Evolutionary conservation across 345 rosid genomes (phyloP), one percentile per base, ranked within the genome.

Genomic region (Atalantia buxifolia): DNA sequence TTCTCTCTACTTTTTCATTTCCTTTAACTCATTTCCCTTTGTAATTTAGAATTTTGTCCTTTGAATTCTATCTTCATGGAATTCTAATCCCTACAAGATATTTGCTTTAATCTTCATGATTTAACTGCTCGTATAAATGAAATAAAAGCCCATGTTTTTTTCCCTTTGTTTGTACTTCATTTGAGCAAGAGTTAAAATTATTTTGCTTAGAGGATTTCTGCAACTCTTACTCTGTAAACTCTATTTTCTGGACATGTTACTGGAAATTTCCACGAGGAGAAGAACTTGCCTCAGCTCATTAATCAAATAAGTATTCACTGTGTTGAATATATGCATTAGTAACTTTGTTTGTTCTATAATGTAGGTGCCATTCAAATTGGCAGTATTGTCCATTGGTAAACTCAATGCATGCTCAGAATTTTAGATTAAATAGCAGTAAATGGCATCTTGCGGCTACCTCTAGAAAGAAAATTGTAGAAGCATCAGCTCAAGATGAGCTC

Each of bases 351-450:
- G 28, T 50, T 59, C 36, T 24, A 53, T 53, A 53, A 62, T 70
- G 72, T 87, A 93, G 99, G 81, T 92, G 86, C 85, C 83, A 69
- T 76, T 81, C 84, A 48, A 85, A 82, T 79, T 82, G 81, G 65
- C 81, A 85, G 76, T 76, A 68, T 80, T 53, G 69, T 67, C 85
- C 76, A 9, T 77, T 86, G 36, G 69, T 83, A 56, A 87, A 86
- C 65, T 68, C 82, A 48, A 84, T 83, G 59, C 89, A 81, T 74
- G 30, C 81, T 84, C 85, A 84, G 77, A 82, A 84, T 80, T 83
- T 82, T 78, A 76, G 83, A 76, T 82, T 83, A 83, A 89, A 79
- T 66, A 86, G 70, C 75, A 85, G 69, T 77, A 87, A 89, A 79
- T 84, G 87, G 85, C 65, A 75, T 40, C 80, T 86, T 66, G 80